Evolutionary conservation across 495 filamentous ascomycete genomes (phyloP).

Genomic region (Darksidea phi): DNA sequence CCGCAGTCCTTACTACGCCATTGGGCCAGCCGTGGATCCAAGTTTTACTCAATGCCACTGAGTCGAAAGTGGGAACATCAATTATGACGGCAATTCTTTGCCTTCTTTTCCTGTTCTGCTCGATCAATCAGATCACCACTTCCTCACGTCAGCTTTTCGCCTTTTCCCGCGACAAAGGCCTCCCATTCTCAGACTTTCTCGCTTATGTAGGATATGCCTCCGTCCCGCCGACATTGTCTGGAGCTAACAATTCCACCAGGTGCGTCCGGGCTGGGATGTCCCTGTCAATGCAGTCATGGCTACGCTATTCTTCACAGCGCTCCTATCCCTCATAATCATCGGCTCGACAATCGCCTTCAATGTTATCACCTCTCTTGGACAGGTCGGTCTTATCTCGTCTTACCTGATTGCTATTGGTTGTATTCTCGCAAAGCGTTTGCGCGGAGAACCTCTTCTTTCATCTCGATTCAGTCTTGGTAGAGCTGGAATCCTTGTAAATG

Average conservation of each 20-base stretch:
- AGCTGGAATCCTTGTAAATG: constrained; percentile 22
- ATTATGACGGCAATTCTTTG: constrained; percentile 7
- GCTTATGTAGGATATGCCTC: neutral
- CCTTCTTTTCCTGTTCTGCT: constrained; percentile 4
- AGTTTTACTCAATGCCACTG: constrained; percentile 19
- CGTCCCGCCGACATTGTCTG: neutral
- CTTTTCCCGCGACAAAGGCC: constrained; percentile 21
- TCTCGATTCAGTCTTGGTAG: constrained; percentile 17
- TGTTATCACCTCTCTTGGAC: constrained; percentile 49
- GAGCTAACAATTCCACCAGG: constrained; percentile 9
- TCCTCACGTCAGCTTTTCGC: constrained; percentile 18
- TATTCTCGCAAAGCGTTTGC: constrained; percentile 11
- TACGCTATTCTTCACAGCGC: constrained; percentile 47
- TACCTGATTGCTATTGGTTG: constrained; percentile 24
- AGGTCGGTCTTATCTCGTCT: constrained; percentile 21
- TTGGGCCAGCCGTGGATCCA: constrained; percentile 12
- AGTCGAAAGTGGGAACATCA: neutral
- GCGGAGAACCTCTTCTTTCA: constrained; percentile 8
- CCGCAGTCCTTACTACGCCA: neutral
- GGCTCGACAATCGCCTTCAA: constrained; percentile 57
- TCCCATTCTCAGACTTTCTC: constrained; percentile 17
- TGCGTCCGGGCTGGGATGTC: constrained; percentile 47
- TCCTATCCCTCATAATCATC: constrained; percentile 60
- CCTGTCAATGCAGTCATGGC: constrained; percentile 53
- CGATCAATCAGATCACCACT: constrained; percentile 1